Evolutionary conservation across 306 rosid species (phyloP).

Genomic region (Alnus rubra): DNA sequence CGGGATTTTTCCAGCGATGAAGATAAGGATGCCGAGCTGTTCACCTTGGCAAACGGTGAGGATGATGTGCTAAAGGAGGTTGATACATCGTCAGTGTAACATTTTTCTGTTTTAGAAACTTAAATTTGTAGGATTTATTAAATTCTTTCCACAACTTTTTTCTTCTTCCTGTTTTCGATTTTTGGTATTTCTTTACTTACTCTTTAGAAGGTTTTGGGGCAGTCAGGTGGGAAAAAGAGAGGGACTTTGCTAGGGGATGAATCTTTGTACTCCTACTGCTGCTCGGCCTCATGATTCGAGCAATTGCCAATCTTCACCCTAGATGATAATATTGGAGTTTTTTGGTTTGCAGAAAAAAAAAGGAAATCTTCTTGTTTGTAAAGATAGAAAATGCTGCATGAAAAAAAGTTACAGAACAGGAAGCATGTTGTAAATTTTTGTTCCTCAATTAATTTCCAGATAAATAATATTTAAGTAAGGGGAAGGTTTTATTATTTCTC

Average conservation of each 20-base stretch:
- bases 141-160: slow-evolving; percentile 63
- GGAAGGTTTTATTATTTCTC: slow-evolving; percentile 61
- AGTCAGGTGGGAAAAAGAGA: slow-evolving; percentile 38
- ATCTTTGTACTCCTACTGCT: slow-evolving; percentile 36
- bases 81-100: slow-evolving; percentile 55
- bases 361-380: slow-evolving; percentile 41
- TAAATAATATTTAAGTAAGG: slow-evolving; percentile 54
- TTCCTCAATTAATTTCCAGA: slow-evolving; percentile 45
- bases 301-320: slow-evolving; percentile 36
- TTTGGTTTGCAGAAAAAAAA: slow-evolving; percentile 45
- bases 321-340: slow-evolving; percentile 38
- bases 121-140: slow-evolving; percentile 58
- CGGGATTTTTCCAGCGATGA: slow-evolving; percentile 51
- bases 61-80: slow-evolving; percentile 63
- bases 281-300: slow-evolving; percentile 37
- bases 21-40: slow-evolving; percentile 51
- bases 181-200: slow-evolving; percentile 41
- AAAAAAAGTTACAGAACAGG: slow-evolving; percentile 24
- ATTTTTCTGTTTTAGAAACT: slow-evolving; percentile 33
- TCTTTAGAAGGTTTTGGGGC: slow-evolving; percentile 43
- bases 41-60: slow-evolving; percentile 44
- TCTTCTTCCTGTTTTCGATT: slow-evolving; percentile 19
- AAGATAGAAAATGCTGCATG: slow-evolving; percentile 36
- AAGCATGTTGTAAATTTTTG: slow-evolving; percentile 48
- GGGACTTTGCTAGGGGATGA: slow-evolving; percentile 37